Evolutionary conservation across 768 basidiomycete genomes (phyloP), one percentile per base, ranked within the genome.

Genomic region (Symmetrospora coprosmae): DNA sequence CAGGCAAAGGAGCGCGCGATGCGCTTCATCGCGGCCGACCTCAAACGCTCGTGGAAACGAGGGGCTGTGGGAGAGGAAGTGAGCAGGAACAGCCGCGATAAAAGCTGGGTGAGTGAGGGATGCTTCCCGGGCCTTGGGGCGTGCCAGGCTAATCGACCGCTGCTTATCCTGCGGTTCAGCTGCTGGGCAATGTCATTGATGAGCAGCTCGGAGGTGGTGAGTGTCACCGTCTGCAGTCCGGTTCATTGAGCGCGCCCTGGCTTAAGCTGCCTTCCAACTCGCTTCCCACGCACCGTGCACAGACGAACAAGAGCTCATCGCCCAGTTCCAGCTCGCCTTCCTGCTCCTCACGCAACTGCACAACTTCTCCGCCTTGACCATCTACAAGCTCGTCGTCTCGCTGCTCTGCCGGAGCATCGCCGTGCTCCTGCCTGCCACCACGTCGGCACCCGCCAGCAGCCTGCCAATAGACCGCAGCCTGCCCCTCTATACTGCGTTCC

Each of bases 21-120:
- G 60, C 39, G 60, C 23, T 74, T 74, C 60, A 65, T 62, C 0
- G 34, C 39, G 31, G 73, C 74, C 37, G 68, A 73, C 35, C 55
- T 73, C 34, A 72, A 72, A 66, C 50, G 72, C 47, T 73, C 72
- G 34, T 76, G 75, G 75, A 66, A 67, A 21, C 47, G 61, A 0
- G 73, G 73, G 0, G 74, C 72, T 0, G 65, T 71, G 0, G 75
- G 74, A 0, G 73, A 72, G 45, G 73, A 74, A 41, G 49, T 75
- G 0, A 75, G 69, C 14, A 49, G 65, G 48, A 72, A 66, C 60
- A 70, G 72, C 17, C 68, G 59, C 49, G 75, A 76, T 64, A 75
- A 75, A 67, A 73, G 71, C 60, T 75, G 73, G 74, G 55, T 58
- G 37, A 46, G 55, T 19, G 43, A 11, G n/a, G n/a, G n/a, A n/a